Percentiles rank a stretch among this genome's conserved stretches.
Conservation (phyloP, 1,284 basidiomycete genomes). For the Fomitopsis pinicola region DNA sequence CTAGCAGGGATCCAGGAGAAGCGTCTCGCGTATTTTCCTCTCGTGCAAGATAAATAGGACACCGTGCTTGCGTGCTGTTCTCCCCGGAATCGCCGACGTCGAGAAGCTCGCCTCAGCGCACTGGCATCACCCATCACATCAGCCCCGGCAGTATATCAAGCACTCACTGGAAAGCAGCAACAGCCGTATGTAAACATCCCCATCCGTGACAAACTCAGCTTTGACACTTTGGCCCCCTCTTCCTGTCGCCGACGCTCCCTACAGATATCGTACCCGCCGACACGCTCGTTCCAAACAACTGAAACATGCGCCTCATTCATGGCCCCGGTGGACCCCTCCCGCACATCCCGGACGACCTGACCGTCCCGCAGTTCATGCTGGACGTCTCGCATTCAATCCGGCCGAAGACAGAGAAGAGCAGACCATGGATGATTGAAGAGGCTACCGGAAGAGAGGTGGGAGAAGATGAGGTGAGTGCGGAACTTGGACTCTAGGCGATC, state of each 20-base stretch:
- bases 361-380: conserved; percentile 72
- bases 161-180: neutral
- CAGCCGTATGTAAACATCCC: neutral
- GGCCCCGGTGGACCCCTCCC: conserved; percentile 34
- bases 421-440: conserved; percentile 68
- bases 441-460: conserved; percentile 43
- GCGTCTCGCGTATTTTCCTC: too few relatives aligned
- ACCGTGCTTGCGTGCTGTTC: too few relatives aligned
- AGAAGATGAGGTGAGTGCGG: conserved; percentile 44
- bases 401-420: conserved; percentile 36
- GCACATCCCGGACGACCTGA: conserved; percentile 64
- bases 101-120: too few relatives aligned
- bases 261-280: neutral
- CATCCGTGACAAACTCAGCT: too few relatives aligned
- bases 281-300: neutral
- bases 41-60: too few relatives aligned
- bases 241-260: neutral
- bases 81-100: too few relatives aligned
- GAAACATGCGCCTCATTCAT: conserved; percentile 30
- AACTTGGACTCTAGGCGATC: neutral
- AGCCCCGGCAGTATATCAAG: neutral
- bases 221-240: neutral
- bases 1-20: too few relatives aligned
- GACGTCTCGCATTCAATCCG: conserved; percentile 46
- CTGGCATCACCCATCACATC: too few relatives aligned